These are phyloP conservation scores for Arabidopsis lyrata DNA, from an alignment of 441 rosid species.

Conservation along the genomic window DNA sequence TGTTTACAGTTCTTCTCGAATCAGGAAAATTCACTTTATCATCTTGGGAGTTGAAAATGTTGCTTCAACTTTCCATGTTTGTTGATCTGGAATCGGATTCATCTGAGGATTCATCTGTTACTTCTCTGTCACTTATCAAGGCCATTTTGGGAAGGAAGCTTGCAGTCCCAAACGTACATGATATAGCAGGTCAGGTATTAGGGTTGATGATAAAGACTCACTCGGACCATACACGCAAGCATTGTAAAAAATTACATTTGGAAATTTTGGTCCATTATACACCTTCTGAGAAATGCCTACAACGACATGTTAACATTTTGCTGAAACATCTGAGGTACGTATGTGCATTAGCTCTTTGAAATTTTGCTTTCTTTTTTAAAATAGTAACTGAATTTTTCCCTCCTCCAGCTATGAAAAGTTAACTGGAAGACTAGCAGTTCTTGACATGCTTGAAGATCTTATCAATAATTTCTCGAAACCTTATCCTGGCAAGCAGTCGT, in stretches of 20 bases:
- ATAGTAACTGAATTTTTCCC: constrained; percentile 28
- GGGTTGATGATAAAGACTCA: constrained; percentile 65
- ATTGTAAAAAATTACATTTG: constrained; percentile 75
- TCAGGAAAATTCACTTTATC: constrained; percentile 70
- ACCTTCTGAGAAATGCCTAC: constrained; percentile 67
- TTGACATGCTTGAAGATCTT: no score
- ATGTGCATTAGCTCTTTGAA: constrained; percentile 19
- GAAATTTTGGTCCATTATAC: constrained; percentile 75
- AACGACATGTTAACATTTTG: constrained; percentile 69
- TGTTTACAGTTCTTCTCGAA: constrained; percentile 76
- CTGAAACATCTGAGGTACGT: constrained; percentile 75
- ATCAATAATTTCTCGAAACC: no score
- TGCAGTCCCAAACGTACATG: constrained; percentile 79
- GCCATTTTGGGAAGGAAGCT: constrained; percentile 70
- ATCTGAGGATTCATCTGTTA: constrained; percentile 43
- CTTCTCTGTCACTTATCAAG: constrained; percentile 76
- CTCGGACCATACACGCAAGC: constrained; percentile 54
- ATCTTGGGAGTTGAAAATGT: constrained; percentile 64
- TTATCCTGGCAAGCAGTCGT: constrained; percentile 49
- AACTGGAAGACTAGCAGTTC: no score
- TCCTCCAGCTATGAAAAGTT: constrained; percentile 72
- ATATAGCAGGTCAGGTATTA: constrained; percentile 62
- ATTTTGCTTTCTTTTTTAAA: constrained; percentile 12
- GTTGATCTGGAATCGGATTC: constrained; percentile 81
- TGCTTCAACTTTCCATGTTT: constrained; percentile 83